These are phyloP conservation scores for Neonectria neomacrospora DNA, from an alignment of 2,329 filamentous ascomycete species.

Conservation along the genomic window DNA sequence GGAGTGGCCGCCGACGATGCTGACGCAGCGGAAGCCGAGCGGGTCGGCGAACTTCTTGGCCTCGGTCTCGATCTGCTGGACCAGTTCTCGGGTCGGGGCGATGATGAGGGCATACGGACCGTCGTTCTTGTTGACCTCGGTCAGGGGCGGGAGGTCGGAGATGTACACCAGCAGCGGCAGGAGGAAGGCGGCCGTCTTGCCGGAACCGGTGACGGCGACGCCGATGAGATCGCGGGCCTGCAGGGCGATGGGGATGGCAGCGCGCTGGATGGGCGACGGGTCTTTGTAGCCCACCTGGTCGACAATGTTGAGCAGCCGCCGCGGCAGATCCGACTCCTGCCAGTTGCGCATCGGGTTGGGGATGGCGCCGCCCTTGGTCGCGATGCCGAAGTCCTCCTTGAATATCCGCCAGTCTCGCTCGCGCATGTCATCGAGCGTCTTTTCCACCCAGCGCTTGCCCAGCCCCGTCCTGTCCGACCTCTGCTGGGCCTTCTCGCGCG, in stretches of 20 bases:
- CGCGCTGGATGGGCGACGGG: conserved; percentile 90
- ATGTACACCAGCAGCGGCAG: conserved; percentile 95
- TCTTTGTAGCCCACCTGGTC: conserved; percentile 89
- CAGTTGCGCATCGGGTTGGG: conserved; percentile 97
- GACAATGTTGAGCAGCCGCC: conserved; percentile 82
- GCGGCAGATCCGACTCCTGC: conserved; percentile 85
- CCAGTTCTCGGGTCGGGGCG: conserved; percentile 94
- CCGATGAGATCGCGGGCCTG: conserved; percentile 96
- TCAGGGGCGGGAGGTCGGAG: conserved; percentile 84
- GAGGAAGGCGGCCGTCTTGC: conserved; percentile 96
- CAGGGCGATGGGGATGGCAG: conserved; percentile 93
- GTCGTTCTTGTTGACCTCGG: conserved; percentile 89
- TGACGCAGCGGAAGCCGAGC: conserved; percentile 93
- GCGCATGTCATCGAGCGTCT: conserved; percentile 91
- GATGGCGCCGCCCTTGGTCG: conserved; percentile 89
- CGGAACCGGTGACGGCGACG: conserved; percentile 96
- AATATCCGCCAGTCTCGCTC: conserved; percentile 99
- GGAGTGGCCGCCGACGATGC: conserved; percentile 96
- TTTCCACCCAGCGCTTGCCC: conserved; percentile 96
- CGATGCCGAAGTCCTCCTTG: conserved; percentile 98
- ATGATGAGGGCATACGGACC: conserved; percentile 98
- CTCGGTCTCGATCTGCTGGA: conserved; percentile 96
- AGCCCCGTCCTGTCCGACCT: conserved; percentile 78
- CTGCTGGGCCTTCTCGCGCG: conserved; percentile 72
- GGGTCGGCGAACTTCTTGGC: conserved; percentile 91